phyloP scores from a whole-genome alignment of 208 protist species.

The Leishmania mexicana region DNA sequence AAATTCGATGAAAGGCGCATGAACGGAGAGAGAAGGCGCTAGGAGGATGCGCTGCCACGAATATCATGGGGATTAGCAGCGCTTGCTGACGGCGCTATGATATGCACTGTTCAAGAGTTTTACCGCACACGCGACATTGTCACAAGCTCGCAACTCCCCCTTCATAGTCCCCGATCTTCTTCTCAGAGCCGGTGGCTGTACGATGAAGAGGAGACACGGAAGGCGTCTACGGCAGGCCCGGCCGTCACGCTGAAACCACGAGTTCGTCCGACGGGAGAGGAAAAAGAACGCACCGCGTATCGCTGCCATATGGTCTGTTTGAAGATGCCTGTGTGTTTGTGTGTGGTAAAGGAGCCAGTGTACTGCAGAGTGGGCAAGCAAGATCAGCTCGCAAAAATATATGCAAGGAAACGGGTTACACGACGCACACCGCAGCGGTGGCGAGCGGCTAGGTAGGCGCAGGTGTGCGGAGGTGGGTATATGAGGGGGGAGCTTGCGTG shows the following conservation, averaged over 20 bases:
- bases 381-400: not conserved
- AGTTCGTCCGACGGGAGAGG: not conserved
- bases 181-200: not conserved
- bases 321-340: not conserved
- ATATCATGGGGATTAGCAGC: not conserved
- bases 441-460: not conserved
- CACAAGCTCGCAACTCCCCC: not conserved
- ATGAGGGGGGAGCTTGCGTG: not conserved
- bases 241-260: not conserved
- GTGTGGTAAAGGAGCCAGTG: not conserved
- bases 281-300: not conserved
- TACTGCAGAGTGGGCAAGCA: not conserved
- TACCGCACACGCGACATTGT: not conserved
- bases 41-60: not conserved
- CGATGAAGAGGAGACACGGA: not conserved
- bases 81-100: not conserved
- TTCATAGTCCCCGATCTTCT: not conserved
- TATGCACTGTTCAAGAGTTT: not conserved
- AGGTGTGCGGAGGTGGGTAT: not conserved
- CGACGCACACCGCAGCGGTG: not conserved
- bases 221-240: not conserved
- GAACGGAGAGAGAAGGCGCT: not conserved
- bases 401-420: not conserved
- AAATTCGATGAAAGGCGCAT: not conserved
- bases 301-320: not conserved